phyloP scores from a whole-genome alignment of 2,329 filamentous ascomycete species.

The Calonectria pteridis region DNA sequence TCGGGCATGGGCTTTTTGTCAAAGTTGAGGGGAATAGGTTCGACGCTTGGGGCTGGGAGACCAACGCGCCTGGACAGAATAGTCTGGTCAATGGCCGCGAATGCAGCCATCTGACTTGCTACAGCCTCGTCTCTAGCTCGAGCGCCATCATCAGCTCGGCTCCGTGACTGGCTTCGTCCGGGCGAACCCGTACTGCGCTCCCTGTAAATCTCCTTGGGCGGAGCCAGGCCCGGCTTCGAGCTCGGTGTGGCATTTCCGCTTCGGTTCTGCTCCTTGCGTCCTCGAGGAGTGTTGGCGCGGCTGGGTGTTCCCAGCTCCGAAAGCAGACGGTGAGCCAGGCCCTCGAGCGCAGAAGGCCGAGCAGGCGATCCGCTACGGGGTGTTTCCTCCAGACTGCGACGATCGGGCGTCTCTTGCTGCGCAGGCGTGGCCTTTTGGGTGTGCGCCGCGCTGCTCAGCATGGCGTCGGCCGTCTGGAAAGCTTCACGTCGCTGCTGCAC shows the following conservation, averaged over 20 bases:
- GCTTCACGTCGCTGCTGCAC: slow-evolving; percentile 74
- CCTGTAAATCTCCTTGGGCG: slow-evolving; percentile 59
- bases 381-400: slow-evolving; percentile 57
- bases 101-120: slow-evolving; percentile 68
- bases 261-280: slow-evolving; percentile 59
- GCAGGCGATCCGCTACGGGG: slow-evolving; percentile 64
- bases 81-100: slow-evolving; percentile 73
- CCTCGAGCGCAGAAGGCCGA: slow-evolving; percentile 68
- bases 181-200: slow-evolving; percentile 49
- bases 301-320: slow-evolving; percentile 69
- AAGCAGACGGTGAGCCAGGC: slow-evolving; percentile 72
- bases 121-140: slow-evolving; percentile 51
- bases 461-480: slow-evolving; percentile 70
- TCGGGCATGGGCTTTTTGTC: slow-evolving; percentile 49
- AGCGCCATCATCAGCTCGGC: slow-evolving; percentile 46
- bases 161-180: slow-evolving; percentile 58
- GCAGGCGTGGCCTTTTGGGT: slow-evolving; percentile 46
- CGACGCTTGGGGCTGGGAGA: slow-evolving; percentile 57
- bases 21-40: slow-evolving; percentile 62
- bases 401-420: slow-evolving; percentile 55
- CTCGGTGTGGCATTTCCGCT: slow-evolving; percentile 49
- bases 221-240: slow-evolving; percentile 49
- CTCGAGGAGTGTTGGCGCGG: slow-evolving; percentile 63
- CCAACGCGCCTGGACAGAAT: slow-evolving; percentile 69
- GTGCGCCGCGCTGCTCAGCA: slow-evolving; percentile 53